phyloP scores from a whole-genome alignment of 768 basidiomycete genomes.

The Xerocomellus intermedius region DNA sequence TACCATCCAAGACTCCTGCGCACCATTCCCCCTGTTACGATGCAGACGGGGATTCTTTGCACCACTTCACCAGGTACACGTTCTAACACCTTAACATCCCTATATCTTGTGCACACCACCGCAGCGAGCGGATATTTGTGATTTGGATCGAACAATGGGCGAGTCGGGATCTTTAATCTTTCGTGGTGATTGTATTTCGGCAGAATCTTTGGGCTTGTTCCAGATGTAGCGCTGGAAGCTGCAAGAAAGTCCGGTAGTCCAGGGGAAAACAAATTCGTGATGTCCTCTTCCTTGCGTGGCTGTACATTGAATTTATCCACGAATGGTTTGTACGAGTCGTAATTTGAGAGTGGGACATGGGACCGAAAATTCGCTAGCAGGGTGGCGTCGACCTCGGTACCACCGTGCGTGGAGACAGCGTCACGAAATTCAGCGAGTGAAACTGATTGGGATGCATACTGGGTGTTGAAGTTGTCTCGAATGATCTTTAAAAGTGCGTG shows the following conservation, averaged over 20 bases:
- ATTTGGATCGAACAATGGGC: neutral
- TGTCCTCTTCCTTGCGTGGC: slow-evolving; percentile 20
- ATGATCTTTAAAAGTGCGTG: neutral
- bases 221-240: slow-evolving; percentile 16
- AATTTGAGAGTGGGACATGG: slow-evolving; percentile 6
- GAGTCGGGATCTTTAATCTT: neutral
- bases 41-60: slow-evolving; percentile 7
- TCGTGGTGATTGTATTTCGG: slow-evolving; percentile 9
- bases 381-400: neutral
- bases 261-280: slow-evolving; percentile 19
- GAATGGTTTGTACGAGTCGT: slow-evolving; percentile 18
- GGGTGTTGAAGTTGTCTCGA: slow-evolving; percentile 8
- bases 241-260: slow-evolving; percentile 15
- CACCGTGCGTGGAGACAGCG: neutral
- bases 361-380: slow-evolving; percentile 9
- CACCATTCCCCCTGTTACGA: neutral
- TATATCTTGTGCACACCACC: neutral
- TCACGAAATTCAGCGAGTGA: slow-evolving; percentile 10
- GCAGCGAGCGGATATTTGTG: neutral
- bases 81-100: slow-evolving; percentile 8
- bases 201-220: slow-evolving; percentile 5
- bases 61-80: slow-evolving; percentile 1
- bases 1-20: slow-evolving; percentile 13
- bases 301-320: slow-evolving; percentile 8
- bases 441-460: slow-evolving; percentile 3